Base-by-base conservation (phyloP, 169 alveolate genomes). In the Plasmodium inui region DNA sequence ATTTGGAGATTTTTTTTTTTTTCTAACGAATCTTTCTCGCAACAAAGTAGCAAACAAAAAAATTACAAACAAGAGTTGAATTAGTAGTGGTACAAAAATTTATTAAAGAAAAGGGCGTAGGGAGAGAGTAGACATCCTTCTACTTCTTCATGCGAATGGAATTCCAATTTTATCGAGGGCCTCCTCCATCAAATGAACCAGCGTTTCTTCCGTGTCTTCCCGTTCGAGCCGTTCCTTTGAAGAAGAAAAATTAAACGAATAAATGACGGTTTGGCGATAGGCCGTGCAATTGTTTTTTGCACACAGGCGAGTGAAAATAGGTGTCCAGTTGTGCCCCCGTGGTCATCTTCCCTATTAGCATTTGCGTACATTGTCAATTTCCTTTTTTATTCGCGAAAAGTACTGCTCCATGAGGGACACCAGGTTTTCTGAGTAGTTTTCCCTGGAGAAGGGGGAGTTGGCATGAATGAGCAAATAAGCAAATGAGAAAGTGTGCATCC, bases 351-450 rank as follows among this genome's bases (percentile, higher is more conserved):
- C 57, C 57, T 72, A 26, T 8, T 46, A 9, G 22, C 19, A 86
- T 46, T 74, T 85, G 76, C 67, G 19, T 86, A 86, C 93, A 30
- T 74, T 86, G 32, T 86, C 93, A 46, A 86, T 86, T 76, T 86
- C 93, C 37, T 74, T 86, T 76, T 86, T 86, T 86, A 86, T 86
- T 86, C 74, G 57, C 57, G 93, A 73, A 86, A 86, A 86, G 70
- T 86, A 86, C 81, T 86, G 93, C 46, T 86, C 93, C 17, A 86
- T 86, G 34, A 86, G 93, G 46, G 93, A 86, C 32, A 86, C 93
- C 28, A 86, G 81, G 44, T 86, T 86, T 86, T 86, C 93, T 8
- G 93, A 86, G 79, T 86, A 86, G 70, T 53, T 86, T 86, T 86
- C 85, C 57, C 93, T 86, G 41, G 7, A 86, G 74, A 37, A 44